Base-by-base conservation (phyloP, 768 basidiomycete genomes). In the Tulasnella sp. region DNA sequence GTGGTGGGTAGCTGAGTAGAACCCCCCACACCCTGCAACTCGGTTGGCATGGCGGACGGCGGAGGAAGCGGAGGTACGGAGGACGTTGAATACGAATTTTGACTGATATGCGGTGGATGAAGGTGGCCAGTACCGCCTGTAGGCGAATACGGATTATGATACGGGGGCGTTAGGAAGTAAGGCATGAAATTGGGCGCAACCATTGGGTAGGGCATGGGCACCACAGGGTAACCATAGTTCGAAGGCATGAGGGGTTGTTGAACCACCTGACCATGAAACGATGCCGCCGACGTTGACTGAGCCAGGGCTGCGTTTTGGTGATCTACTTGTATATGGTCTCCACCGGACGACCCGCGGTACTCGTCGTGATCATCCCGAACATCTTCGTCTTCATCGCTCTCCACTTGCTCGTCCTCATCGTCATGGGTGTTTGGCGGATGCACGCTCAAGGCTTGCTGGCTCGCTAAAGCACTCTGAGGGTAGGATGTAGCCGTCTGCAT, bases 331-430 rank as follows among this genome's bases (percentile, higher is more conserved):
- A 7, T 20, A 72, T n/a, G 64, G 11, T 31, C 22, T 64, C 24
- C 42, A 75, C 79, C 28, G 22, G 46, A n/a, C 42, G 42, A 37
- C 18, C 6, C 78, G 50, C 22, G 41, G 60, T 79, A 41, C n/a
- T 79, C 78, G 41, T 79, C 64, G 31, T 73, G 34, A 4, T 48
- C 79, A 24, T 50, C 79, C 3, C n/a, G 31, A 31, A 50, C 79
- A 41, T 80, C 72, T 24, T 75, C 72, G 41, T 75, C 69, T 34
- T 80, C 79, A 9, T 60, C 77, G 58, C 77, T 78, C n/a, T 78
- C 77, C 34, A 64, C 77, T 64, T 78, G 77, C n/a, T 78, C 77
- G 77, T 78, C 77, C 22, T 78, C 58, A 58, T 78, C 77, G 58
- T 78, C 74, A 28, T 75, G 31, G 24, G 40, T 40, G 46, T 12